Base-by-base conservation (phyloP, 257 asterid species). In the Hygrophila difformis region DNA sequence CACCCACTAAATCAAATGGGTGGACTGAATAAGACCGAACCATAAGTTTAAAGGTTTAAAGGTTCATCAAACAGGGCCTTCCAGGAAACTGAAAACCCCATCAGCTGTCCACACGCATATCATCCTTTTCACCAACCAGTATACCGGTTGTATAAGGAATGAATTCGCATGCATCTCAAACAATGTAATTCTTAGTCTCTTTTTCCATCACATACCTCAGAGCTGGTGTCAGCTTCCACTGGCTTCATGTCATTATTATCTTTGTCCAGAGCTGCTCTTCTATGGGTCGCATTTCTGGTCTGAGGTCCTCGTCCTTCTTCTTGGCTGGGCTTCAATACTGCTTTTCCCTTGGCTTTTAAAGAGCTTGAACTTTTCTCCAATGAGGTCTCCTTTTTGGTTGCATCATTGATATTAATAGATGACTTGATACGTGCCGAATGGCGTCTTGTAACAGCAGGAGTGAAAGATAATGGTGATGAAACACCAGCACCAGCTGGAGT, bases 341-440 rank as follows among this genome's bases (percentile, higher is more conserved):
- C 96, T 67, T 91, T 91, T 3, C 97, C 99, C 74, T 86, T 91
- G 35, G 89, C 94, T 63, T 82, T 91, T n/a, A 63, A 69, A 2
- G 78, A 80, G 61, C 78, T 74, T 9, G 81, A 60, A 49, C 61
- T 55, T 58, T 83, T 82, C 16, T 74, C 97, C 18, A 57, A 71
- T 0, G 78, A 43, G 26, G 70, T 49, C 48, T 79, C 93, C 61
- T 86, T 84, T 60, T 67, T 83, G 36, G 67, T 51, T 20, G 79
- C 9, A 18, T 75, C 88, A 29, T 76, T 82, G 38, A 73, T 70
- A 57, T 71, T 81, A 56, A 76, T 51, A 6, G 92, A 77, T 46
- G 97, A 68, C 60, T 79, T 81, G 18, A 88, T 69, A 18, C 97
- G 75, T 22, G 87, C 73, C n/a, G 94, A 80, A 68, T 70, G 93